Evolutionary conservation across 1,284 basidiomycete genomes (phyloP).

Genomic region (Wallemia hederae): DNA sequence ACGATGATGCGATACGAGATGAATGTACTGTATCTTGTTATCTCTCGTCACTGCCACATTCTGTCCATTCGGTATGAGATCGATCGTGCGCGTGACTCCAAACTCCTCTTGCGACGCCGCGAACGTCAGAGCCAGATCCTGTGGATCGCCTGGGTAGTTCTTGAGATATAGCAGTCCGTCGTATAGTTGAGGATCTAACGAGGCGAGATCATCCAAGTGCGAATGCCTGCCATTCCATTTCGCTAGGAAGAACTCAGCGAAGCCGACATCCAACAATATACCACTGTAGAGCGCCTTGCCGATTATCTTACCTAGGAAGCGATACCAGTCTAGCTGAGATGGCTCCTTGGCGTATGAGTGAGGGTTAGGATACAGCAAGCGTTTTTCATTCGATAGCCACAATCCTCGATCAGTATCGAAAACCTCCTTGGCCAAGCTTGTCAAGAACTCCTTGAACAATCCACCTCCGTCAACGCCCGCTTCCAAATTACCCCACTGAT

Average conservation of each 20-base stretch:
- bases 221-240: conserved; percentile 60
- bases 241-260: conserved; percentile 79
- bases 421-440: conserved; percentile 55
- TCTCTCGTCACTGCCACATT: conserved; percentile 65
- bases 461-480: conserved; percentile 87
- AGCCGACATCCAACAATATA: conserved; percentile 81
- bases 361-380: conserved; percentile 84
- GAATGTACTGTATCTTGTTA: conserved; percentile 61
- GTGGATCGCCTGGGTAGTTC: conserved; percentile 60
- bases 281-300: conserved; percentile 94
- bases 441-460: conserved; percentile 93
- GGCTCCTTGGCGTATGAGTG: conserved; percentile 63
- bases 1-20: conserved; percentile 62
- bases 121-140: conserved; percentile 80
- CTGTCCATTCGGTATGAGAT: conserved; percentile 55
- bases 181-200: conserved; percentile 75
- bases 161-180: conserved; percentile 66
- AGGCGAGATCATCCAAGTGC: conserved; percentile 64
- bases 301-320: conserved; percentile 70
- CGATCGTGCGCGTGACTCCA: conserved; percentile 43
- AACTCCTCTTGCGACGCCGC: conserved; percentile 74
- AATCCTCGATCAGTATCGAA: conserved; percentile 83
- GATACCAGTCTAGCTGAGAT: conserved; percentile 69
- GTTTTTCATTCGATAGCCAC: conserved; percentile 65
- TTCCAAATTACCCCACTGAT: conserved; percentile 44